These are phyloP conservation scores for Truncatella angustata DNA, from an alignment of 2,329 filamentous ascomycete genomes.

Conservation along the genomic window DNA sequence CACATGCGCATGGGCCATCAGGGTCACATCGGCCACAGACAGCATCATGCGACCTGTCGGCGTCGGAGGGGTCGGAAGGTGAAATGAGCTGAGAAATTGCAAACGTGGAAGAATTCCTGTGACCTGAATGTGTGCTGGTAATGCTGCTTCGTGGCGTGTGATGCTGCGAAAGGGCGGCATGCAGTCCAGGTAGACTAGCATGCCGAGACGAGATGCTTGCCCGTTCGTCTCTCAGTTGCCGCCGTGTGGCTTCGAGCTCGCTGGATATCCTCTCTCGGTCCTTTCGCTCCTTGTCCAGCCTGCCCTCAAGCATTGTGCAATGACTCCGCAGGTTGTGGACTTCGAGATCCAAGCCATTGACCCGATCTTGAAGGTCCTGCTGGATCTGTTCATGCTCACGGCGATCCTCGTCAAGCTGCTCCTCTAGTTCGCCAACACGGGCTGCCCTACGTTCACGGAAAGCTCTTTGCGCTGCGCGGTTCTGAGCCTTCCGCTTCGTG, in stretches of 20 bases:
- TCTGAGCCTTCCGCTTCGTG: conserved; percentile 92
- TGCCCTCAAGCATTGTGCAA: conserved; percentile 61
- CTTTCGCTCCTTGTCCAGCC: conserved; percentile 58
- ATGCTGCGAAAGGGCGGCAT: conserved; percentile 18
- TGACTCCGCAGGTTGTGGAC: conserved; percentile 63
- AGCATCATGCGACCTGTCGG: conserved; percentile 29
- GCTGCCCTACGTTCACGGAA: conserved; percentile 87
- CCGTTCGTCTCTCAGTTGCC: conserved; percentile 22
- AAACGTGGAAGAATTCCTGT: conserved; percentile 41
- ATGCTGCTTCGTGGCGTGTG: conserved; percentile 26
- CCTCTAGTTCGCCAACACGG: conserved; percentile 74
- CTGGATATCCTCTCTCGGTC: conserved; percentile 36
- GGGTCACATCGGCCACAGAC: conserved; percentile 56
- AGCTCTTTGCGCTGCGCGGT: conserved; percentile 84
- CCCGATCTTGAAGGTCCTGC: conserved; percentile 55
- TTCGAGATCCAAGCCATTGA: conserved; percentile 60
- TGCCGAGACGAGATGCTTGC: conserved; percentile 24
- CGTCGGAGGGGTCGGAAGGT: conserved; percentile 41
- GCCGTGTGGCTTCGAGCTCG: conserved; percentile 26
- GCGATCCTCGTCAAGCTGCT: conserved; percentile 62
- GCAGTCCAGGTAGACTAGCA: conserved; percentile 23
- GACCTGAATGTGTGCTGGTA: conserved; percentile 20
- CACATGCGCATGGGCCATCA: conserved; percentile 55
- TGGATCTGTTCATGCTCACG: conserved; percentile 56
- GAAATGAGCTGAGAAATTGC: conserved; percentile 59